These are phyloP conservation scores for Neopestalotiopsis sp. DNA, from an alignment of 2,329 filamentous ascomycete genomes.

Conservation along the genomic window DNA sequence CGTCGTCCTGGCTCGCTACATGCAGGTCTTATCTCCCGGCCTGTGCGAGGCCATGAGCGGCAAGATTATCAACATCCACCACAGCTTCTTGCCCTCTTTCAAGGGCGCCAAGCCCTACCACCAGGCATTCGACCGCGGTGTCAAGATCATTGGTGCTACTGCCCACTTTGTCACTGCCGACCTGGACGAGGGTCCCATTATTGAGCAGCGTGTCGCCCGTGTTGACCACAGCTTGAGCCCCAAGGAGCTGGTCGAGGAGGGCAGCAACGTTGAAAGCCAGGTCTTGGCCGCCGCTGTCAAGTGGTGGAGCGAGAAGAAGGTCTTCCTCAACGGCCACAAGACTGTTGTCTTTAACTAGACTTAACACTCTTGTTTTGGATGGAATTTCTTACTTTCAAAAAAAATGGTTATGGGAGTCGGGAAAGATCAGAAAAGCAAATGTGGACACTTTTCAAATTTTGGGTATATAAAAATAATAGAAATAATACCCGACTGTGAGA, in stretches of 20 bases:
- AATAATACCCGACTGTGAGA: background rate
- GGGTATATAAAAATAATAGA: background rate
- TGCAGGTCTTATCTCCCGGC: conserved; percentile 81
- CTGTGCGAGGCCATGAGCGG: conserved; percentile 82
- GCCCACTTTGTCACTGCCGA: conserved; percentile 88
- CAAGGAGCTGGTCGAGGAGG: conserved; percentile 79
- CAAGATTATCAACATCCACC: conserved; percentile 91
- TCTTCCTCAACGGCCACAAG: conserved; percentile 81
- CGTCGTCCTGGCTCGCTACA: conserved; percentile 82
- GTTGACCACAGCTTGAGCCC: conserved; percentile 80
- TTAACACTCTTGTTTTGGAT: background rate
- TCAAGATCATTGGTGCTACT: conserved; percentile 88
- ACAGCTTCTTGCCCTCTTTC: conserved; percentile 85
- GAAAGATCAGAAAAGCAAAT: background rate
- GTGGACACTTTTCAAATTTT: background rate
- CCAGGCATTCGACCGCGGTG: conserved; percentile 83
- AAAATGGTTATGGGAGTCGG: conserved; percentile 5
- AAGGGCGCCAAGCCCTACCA: conserved; percentile 87
- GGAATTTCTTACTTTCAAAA: background rate
- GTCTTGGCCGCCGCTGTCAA: conserved; percentile 82
- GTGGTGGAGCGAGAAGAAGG: conserved; percentile 79
- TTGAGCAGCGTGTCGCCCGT: conserved; percentile 80
- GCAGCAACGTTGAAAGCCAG: conserved; percentile 84
- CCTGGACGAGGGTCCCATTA: conserved; percentile 85
- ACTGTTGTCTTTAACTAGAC: conserved; percentile 73